Percentiles rank a stretch among this genome's conserved stretches.
These are phyloP conservation scores for Tylopilus felleus DNA, from an alignment of 768 basidiomycete species.

Conservation along the genomic window DNA sequence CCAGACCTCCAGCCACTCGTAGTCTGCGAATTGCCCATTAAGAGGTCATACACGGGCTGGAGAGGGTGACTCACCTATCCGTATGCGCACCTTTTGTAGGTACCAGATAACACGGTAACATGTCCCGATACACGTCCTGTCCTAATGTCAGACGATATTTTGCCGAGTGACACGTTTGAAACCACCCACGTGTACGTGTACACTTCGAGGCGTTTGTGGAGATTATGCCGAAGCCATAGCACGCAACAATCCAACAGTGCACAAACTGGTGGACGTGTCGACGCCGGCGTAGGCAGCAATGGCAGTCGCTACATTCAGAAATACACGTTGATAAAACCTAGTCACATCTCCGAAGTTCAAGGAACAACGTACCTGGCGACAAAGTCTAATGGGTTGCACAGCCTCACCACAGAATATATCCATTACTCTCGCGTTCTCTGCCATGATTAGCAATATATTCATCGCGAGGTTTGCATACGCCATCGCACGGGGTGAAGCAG, in stretches of 20 bases:
- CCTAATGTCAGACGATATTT: constrained; percentile 1
- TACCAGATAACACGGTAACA: constrained; percentile 57
- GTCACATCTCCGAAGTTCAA: neutral
- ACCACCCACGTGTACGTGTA: constrained; percentile 51
- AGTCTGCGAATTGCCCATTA: constrained; percentile 39
- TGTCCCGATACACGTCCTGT: constrained; percentile 53
- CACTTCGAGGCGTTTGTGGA: constrained; percentile 59
- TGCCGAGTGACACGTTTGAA: neutral
- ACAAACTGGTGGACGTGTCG: constrained; percentile 47
- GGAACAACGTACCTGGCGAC: constrained; percentile 51
- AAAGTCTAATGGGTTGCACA: constrained; percentile 47
- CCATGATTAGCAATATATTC: constrained; percentile 48
- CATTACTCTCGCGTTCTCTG: constrained; percentile 49
- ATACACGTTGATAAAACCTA: neutral
- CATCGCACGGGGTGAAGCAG: constrained; percentile 52
- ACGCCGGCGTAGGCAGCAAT: constrained; percentile 39
- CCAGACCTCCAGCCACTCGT: constrained; percentile 69
- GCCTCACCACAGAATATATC: constrained; percentile 42
- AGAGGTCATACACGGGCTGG: neutral
- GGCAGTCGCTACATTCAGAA: constrained; percentile 45
- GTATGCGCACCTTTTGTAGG: constrained; percentile 48
- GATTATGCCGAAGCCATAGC: constrained; percentile 67
- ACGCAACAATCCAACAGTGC: constrained; percentile 66
- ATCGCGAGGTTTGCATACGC: constrained; percentile 61
- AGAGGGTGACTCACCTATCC: constrained; percentile 45